A percentile compares a stretch with the other conserved stretches of the same genome.
Evolutionary conservation across 2,329 filamentous ascomycete genomes (phyloP).

Genomic region (Chaetomiaceae sp.): DNA sequence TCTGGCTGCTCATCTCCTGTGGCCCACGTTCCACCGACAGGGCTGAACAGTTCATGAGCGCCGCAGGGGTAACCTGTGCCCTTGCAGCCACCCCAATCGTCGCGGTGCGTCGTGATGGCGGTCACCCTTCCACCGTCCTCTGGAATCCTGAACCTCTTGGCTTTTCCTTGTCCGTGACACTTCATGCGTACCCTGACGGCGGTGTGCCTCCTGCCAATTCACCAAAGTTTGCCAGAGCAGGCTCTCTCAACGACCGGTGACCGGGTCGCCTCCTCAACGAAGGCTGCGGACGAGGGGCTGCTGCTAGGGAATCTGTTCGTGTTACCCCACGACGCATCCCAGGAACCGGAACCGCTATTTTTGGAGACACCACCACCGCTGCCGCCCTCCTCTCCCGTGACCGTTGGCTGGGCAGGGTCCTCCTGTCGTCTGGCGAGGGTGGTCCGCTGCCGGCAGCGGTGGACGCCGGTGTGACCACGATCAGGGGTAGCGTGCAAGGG

Average conservation of each 20-base stretch:
- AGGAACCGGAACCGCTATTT: not conserved
- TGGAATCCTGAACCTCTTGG: no score
- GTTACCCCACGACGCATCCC: not conserved
- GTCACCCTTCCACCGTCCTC: no score
- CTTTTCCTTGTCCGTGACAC: no score
- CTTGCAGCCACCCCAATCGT: no score
- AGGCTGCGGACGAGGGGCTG: not conserved
- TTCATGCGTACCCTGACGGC: no score
- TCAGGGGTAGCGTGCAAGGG: not conserved
- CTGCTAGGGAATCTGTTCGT: no score
- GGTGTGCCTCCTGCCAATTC: not conserved
- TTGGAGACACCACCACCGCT: not conserved
- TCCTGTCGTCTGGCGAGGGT: not conserved
- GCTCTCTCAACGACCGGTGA: not conserved
- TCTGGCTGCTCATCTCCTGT: no score
- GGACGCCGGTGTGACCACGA: not conserved
- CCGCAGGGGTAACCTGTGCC: no score
- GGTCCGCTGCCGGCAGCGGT: not conserved
- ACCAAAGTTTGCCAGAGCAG: not conserved
- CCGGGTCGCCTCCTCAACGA: slow-evolving; percentile 1
- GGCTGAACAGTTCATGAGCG: no score
- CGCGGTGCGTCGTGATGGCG: no score
- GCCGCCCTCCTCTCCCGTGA: not conserved
- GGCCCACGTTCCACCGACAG: no score
- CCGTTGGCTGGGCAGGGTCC: slow-evolving; percentile 5